Evolutionary conservation across 495 filamentous ascomycete genomes (phyloP), one percentile per base, ranked within the genome.

Genomic region (Talaromyces proteolyticus): DNA sequence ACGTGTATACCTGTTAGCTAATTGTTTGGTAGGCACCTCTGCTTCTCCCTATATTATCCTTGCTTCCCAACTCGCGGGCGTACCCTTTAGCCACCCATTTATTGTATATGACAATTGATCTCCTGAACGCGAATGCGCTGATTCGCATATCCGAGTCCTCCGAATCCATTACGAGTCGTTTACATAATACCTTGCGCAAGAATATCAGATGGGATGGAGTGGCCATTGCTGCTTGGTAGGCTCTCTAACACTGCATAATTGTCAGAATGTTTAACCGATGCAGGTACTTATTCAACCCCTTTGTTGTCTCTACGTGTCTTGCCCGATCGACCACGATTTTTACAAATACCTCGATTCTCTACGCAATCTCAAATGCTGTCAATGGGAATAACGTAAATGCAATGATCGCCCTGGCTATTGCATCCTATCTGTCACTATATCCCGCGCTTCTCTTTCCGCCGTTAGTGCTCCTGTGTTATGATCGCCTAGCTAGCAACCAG

Each of bases 211-310:
- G 87, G 85, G 86, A 83, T 48, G 83, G 85, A 20, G 73, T 84
- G 49, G 79, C 84, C 2, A 76, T 96, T 47, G 92, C 83, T 23
- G 91, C 93, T 42, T 81, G 84, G 85, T 95, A 77, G 54, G 26
- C 10, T 42, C 16, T 29, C 39, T n/a, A 23, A 42, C 7, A 20
- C 6, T 39, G 8, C 22, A n/a, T 44, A 19, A 23, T 16, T 8
- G 37, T n/a, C 26, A 43, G 26, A 11, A 26, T 53, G 46, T 51
- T 67, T n/a, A 37, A 65, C 56, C 20, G 14, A 2, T 11, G 10
- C 46, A 91, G 88, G 62, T 95, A 89, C 57, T 77, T 98, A 8
- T 91, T 98, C 68, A 96, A 94, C 66, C 93, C 93, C 2, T 94
- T 96, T 63, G 95, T 92, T 1, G 82, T 97, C 54, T 85, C 89